Conservation (phyloP, 345 rosid species). For the Populus simonii region DNA sequence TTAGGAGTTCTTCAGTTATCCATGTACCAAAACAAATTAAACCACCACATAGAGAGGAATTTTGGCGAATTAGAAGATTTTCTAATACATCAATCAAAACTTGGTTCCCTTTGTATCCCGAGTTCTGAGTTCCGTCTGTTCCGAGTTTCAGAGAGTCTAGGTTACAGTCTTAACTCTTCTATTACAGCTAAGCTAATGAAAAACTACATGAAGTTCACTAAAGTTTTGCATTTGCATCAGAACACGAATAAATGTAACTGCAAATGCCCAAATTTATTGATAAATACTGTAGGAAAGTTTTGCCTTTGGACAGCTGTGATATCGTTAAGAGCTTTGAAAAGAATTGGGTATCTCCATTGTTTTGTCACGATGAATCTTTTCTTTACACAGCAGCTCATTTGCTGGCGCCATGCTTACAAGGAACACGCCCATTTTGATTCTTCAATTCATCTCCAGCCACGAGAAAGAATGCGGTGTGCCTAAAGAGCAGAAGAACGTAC, state of each 20-base stretch:
- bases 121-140: background rate
- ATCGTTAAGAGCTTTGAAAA: background rate
- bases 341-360: background rate
- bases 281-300: background rate
- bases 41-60: background rate
- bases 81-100: background rate
- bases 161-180: background rate
- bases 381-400: constrained; percentile 24
- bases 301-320: background rate
- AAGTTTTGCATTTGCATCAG: background rate
- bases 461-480: constrained; percentile 91
- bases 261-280: constrained; percentile 8
- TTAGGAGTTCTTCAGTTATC: background rate
- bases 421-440: constrained; percentile 44
- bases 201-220: background rate
- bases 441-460: constrained; percentile 91
- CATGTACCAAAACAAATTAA: background rate
- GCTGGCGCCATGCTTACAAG: constrained; percentile 47
- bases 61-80: background rate
- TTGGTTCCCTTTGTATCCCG: background rate
- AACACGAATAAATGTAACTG: background rate
- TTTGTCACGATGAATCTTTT: background rate
- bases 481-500: constrained; percentile 19
- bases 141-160: too few relatives aligned
- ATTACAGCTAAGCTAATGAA: background rate